Percentiles rank a stretch among this genome's conserved stretches.
phyloP scores from a whole-genome alignment of 371 early-diverging fungal species.

The Coemansia sp. region DNA sequence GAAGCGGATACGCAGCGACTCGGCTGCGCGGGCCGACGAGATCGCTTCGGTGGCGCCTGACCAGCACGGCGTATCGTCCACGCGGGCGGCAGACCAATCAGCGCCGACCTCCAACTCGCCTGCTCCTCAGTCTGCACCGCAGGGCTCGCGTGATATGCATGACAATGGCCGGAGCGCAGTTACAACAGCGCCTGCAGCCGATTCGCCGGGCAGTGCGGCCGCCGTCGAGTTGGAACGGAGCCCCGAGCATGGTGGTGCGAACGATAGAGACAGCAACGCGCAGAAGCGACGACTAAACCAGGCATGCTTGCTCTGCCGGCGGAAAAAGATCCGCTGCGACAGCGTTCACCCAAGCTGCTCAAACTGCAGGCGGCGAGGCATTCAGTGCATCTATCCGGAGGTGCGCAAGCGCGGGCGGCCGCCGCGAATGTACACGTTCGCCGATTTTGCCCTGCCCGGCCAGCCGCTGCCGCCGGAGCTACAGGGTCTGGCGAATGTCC shows the following conservation, averaged over 20 bases:
- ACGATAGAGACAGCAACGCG: background rate
- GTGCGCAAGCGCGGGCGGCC: slow-evolving; percentile 52
- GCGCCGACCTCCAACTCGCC: background rate
- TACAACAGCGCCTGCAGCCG: background rate
- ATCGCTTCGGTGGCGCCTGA: background rate
- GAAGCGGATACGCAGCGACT: slow-evolving; percentile 30
- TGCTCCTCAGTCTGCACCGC: slow-evolving; percentile 2
- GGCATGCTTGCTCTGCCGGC: slow-evolving; percentile 50
- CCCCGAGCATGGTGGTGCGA: slow-evolving; percentile 1
- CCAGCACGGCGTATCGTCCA: background rate
- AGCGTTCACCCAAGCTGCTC: slow-evolving; percentile 45
- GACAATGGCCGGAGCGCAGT: slow-evolving; percentile 2
- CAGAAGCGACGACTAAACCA: slow-evolving; percentile 49
- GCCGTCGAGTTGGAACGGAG: background rate
- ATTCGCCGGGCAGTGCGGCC: background rate
- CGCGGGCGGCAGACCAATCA: background rate
- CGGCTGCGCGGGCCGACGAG: background rate
- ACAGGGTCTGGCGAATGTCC: slow-evolving; percentile 27
- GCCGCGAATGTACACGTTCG: slow-evolving; percentile 51
- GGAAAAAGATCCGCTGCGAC: slow-evolving; percentile 51
- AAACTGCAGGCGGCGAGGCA: slow-evolving; percentile 49
- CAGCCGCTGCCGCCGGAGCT: slow-evolving; percentile 52
- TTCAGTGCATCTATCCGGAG: slow-evolving; percentile 51
- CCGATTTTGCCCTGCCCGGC: slow-evolving; percentile 49
- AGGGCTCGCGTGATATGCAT: slow-evolving; percentile 6